These are phyloP conservation scores for Pichia heedii DNA, from an alignment of 805 yeast species.

Conservation along the genomic window DNA sequence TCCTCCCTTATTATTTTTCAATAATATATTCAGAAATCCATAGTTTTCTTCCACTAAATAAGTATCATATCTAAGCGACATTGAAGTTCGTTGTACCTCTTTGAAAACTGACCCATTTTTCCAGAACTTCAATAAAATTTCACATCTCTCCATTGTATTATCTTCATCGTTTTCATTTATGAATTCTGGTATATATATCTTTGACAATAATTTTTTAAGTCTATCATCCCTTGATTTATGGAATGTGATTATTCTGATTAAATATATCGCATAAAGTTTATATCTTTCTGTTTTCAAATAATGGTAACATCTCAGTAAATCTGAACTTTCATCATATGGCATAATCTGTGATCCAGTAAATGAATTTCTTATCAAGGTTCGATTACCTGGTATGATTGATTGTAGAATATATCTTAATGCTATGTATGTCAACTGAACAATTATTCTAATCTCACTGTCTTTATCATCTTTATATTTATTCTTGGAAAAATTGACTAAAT, in stretches of 20 bases:
- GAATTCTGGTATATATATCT: conserved; percentile 1
- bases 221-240: neutral
- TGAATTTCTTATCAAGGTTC: conserved; percentile 1
- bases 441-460: neutral
- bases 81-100: neutral
- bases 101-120: neutral
- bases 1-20: neutral
- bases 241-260: neutral
- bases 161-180: neutral
- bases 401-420: conserved; percentile 1
- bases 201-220: neutral
- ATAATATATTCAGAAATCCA: neutral
- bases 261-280: conserved; percentile 2
- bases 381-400: conserved; percentile 1
- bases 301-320: neutral
- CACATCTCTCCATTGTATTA: neutral
- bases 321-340: neutral
- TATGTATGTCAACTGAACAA: neutral
- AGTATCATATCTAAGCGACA: neutral
- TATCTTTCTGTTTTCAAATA: neutral
- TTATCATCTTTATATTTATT: neutral
- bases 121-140: conserved; percentile 1
- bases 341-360: neutral
- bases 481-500: neutral
- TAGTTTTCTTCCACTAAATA: neutral